Base-by-base conservation (phyloP, 768 basidiomycete species). In the Trichaptum fuscoviolaceum region DNA sequence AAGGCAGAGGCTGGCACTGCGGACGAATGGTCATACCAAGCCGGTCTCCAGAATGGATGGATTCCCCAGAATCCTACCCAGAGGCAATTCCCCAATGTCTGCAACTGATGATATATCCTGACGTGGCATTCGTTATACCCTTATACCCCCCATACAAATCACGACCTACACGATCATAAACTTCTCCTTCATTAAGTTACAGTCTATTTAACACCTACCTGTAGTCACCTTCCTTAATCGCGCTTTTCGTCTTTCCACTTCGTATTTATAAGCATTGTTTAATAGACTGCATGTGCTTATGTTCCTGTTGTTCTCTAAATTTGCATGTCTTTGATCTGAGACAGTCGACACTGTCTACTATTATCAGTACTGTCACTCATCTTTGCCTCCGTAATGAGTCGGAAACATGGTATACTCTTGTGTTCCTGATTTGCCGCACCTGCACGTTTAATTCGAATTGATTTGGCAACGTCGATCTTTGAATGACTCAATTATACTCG, bases 11-110 rank as follows among this genome's bases (percentile, higher is more conserved):
- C 59, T 25, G 59, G 59, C 30, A 78, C 78, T 68, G 89, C 92
- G 1, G 91, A 93, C 68, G 95, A 96, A 66, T 97, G 95, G 95
- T 83, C 90, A 0, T 96, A 96, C 79, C 85, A 91, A 69, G 87
- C 90, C 59, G 93, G 93, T 57, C 79, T 96, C 35, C 75, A 79
- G 15, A 83, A 87, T 67, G 94, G 94, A 24, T 95, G 92, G 92
- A 95, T 96, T 73, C 94, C 95, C 9, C 74, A 81, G 68, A 75
- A 82, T 74, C 84, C 87, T 1, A 81, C 82, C 9, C 52, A 82
- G 52, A 74, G 79, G 63, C 71, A 78, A 71, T 92, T 85, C 76
- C 89, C 87, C 18, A 82, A 79, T 69, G 89, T 90, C 65, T 96
- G 91, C 68, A 75, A 73, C 27, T 84, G 67, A 69, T 61, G 25